Base-by-base conservation (phyloP, 1,284 basidiomycete species). In the Boletus smithii region DNA sequence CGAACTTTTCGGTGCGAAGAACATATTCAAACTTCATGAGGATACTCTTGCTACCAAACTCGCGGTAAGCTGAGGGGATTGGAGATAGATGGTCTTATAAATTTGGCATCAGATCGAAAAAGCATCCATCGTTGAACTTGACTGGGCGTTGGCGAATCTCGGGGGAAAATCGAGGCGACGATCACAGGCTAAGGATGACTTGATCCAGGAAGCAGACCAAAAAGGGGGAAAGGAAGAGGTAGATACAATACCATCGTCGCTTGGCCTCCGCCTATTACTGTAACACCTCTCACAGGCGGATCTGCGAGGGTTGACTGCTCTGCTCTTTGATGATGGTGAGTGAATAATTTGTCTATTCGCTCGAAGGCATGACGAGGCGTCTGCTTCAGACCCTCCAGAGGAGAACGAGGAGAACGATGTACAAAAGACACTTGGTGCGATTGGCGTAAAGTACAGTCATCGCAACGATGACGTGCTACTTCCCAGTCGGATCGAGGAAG, bases 1-100 rank as follows among this genome's bases (percentile, higher is more conserved):
- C 17, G 90, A 92, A 58, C 74, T 92, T 5, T 92, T 91, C 56
- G 89, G 89, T 2, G 73, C 87, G 43, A 80, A 84, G 58, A 92
- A 92, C 58, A 86, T 92, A 34, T 91, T 92, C 67, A 81, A 74
- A 53, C 69, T 91, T n/a, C 84, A 90, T 50, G 87, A 88, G 60
- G 71, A 74, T 49, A 80, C 75, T 14, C 67, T 83, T n/a, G 77
- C 83, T 29, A 91, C 87, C 0, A 88, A 91, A 65, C 75, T 78
- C 65, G 77, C 81, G 49, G 87, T 87, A 67, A 48, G 76, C 59
- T 18, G 8, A 13, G 18, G 20, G 10, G 20, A 42, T 23, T 38
- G n/a, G 30, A 26, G 39, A 9, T 3, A n/a, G 5, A 33, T 16
- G 3, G n/a, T 43, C 31, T 44, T 37, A 27, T 32, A 27, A 17